Evolutionary conservation across 441 rosid species (phyloP).

Genomic region (Mallotus repandus): DNA sequence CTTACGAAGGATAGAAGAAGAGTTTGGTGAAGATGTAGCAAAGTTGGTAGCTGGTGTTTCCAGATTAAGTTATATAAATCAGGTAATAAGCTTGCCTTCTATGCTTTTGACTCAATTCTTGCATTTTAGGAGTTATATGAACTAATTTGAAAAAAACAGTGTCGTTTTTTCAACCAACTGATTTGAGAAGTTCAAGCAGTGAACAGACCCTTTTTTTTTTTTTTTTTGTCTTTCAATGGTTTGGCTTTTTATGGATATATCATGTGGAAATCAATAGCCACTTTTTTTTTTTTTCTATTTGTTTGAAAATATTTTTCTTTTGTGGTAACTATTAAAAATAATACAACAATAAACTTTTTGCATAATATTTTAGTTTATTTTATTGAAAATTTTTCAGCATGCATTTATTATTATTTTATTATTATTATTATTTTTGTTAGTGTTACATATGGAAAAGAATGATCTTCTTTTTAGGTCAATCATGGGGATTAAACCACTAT

Average conservation of each 20-base stretch:
- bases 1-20: slow-evolving; percentile 47
- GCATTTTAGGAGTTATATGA: neutral
- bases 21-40: slow-evolving; percentile 66
- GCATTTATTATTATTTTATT: too few relatives aligned
- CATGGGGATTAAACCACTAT: neutral
- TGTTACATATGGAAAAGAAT: neutral
- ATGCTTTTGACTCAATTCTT: neutral
- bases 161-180: neutral
- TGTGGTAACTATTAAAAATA: too few relatives aligned
- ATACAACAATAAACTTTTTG: neutral
- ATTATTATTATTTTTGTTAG: too few relatives aligned
- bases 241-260: neutral
- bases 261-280: neutral
- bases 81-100: slow-evolving; percentile 41
- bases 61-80: slow-evolving; percentile 64
- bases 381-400: neutral
- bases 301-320: neutral
- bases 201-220: neutral
- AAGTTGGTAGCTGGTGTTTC: slow-evolving; percentile 72
- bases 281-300: neutral
- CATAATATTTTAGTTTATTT: neutral
- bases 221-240: neutral
- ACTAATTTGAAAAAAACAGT: neutral
- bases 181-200: slow-evolving; percentile 6
- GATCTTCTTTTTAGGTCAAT: neutral